phyloP scores from a whole-genome alignment of 2,329 filamentous ascomycete genomes.

The Botrytis fragariae region DNA sequence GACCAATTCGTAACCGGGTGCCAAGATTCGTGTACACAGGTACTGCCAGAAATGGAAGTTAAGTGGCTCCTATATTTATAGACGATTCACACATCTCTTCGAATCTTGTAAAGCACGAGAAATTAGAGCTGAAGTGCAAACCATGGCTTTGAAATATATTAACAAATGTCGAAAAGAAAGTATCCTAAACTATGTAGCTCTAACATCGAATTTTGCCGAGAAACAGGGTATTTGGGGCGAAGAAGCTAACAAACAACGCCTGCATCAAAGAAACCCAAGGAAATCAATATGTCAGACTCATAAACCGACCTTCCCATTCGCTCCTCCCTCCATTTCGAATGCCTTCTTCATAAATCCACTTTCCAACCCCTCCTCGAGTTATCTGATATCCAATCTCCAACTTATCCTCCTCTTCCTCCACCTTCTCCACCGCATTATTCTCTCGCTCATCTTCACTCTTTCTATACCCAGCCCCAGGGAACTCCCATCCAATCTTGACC shows the following conservation, averaged over 20 bases:
- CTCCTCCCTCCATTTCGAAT: neutral
- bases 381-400: neutral
- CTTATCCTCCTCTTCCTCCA: neutral
- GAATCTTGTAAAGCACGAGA: rapidly evolving
- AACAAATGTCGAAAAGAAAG: neutral
- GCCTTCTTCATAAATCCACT: neutral
- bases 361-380: neutral
- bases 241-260: neutral
- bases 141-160: neutral
- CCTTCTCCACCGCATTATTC: neutral
- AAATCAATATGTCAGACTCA: slow-evolving; percentile 1
- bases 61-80: neutral
- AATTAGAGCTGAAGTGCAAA: neutral
- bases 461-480: neutral
- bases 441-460: neutral
- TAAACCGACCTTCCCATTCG: neutral
- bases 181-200: neutral
- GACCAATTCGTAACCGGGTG: rapidly evolving
- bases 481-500: neutral
- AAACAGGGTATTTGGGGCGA: neutral
- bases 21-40: neutral
- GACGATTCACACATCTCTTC: neutral
- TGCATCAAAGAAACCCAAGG: neutral
- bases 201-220: neutral
- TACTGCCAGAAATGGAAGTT: neutral